Evolutionary conservation across 2,329 filamentous ascomycete genomes (phyloP).

Genomic region (Colletotrichum ledebouriae): DNA sequence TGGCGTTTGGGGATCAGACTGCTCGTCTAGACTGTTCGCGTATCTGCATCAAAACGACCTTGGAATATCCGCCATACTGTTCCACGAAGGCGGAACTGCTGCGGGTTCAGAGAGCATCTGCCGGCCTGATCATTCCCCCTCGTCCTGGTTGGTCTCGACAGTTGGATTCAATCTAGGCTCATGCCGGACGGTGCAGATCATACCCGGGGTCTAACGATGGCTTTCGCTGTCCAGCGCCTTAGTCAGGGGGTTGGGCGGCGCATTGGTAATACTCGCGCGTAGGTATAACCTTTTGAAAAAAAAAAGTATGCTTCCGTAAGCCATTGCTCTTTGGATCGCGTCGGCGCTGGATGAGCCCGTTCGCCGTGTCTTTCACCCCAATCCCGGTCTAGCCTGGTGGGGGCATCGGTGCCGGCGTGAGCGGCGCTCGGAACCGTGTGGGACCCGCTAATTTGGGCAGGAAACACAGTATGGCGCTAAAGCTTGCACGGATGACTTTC

Average conservation of each 20-base stretch:
- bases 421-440: conserved; percentile 21
- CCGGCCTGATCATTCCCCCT: neutral
- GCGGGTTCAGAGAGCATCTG: neutral
- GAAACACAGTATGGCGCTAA: conserved; percentile 32
- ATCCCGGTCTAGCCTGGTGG: neutral
- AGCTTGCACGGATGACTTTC: conserved; percentile 19
- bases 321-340: conserved; percentile 11
- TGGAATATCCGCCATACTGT: neutral
- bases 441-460: conserved; percentile 2
- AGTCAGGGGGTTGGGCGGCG: conserved; percentile 31
- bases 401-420: conserved; percentile 1
- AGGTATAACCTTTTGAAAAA: conserved; percentile 2
- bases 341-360: conserved; percentile 24
- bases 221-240: conserved; percentile 3
- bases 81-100: neutral
- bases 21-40: no score
- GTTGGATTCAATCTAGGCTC: conserved; percentile 9
- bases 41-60: no score
- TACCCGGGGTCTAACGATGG: neutral
- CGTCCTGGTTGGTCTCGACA: neutral
- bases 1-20: neutral
- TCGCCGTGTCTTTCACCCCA: conserved; percentile 14
- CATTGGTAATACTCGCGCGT: conserved; percentile 38
- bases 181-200: neutral
- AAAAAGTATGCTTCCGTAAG: neutral